Percentiles rank a stretch among this genome's conserved stretches.
Conservation (phyloP, 129 eudicot genomes). For the Mikania micrantha region DNA sequence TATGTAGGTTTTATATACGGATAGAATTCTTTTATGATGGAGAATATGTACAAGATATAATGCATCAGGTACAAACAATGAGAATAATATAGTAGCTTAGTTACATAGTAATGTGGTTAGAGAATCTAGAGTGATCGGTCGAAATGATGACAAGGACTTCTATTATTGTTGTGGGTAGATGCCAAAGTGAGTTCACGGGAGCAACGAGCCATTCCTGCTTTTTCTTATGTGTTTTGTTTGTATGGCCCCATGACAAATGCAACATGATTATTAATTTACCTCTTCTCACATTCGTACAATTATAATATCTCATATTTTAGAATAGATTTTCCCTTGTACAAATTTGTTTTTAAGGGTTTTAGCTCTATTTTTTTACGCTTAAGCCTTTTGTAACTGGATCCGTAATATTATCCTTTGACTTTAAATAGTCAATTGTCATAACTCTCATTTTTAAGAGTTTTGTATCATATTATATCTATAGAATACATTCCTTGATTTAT, state of each 20-base stretch:
- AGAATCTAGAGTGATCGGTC: background rate
- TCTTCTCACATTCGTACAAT: background rate
- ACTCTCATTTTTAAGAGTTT: too few relatives aligned
- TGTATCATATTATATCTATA: too few relatives aligned
- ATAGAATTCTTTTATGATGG: background rate
- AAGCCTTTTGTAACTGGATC: too few relatives aligned
- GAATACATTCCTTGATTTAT: too few relatives aligned
- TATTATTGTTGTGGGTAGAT: background rate
- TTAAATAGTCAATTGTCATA: too few relatives aligned
- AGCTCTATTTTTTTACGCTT: too few relatives aligned
- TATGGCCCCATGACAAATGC: background rate
- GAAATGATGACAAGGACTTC: background rate
- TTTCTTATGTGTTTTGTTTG: background rate
- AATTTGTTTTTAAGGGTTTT: too few relatives aligned
- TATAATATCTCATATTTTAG: too few relatives aligned
- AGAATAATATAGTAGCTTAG: too few relatives aligned
- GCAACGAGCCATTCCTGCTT: background rate
- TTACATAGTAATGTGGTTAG: background rate
- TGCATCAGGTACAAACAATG: background rate
- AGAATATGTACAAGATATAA: background rate
- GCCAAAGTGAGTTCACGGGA: conserved; percentile 10
- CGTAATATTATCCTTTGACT: too few relatives aligned
- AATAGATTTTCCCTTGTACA: too few relatives aligned
- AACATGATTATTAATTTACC: background rate
- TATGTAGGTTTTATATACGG: background rate